Evolutionary conservation across 371 early-diverging fungal species (phyloP), one percentile per base, ranked within the genome.

Genomic region (Globomyces sp.): DNA sequence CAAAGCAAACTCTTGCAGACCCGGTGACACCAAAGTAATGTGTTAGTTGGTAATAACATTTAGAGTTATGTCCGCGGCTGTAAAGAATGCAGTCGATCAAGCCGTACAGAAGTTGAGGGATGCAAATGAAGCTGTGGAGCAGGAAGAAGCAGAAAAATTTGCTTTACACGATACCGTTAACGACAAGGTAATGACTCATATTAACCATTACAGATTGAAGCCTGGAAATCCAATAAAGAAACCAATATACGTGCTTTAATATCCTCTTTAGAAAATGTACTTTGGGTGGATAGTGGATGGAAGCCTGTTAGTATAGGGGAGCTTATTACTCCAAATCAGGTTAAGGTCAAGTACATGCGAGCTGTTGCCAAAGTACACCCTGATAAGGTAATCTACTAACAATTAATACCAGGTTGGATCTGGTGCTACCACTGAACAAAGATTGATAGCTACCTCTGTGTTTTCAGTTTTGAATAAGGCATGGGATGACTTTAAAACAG

Each of bases 331-430:
- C 88, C 93, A 0, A 81, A 81, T 61, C 89, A 91, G 71, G 95
- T 95, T 63, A 98, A 98, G 79, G 77, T 92, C 13, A 81, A 79
- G 53, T 98, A 98, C 74, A 91, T 95, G 89, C 87, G 88, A 60
- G 94, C 96, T 2, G 93, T 98, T 68, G 87, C 87, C 11, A 91
- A 90, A 67, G 85, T 97, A 24, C 98, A 98, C 76, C 97, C 98
- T 0, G 98, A 98, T 71, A 98, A 96, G 87, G 90, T 91, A 80
- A 70, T 49, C 1, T 48, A 2, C 39, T 48, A 37, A 4, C 10
- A 65, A 34, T n/a, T 57, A 36, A 37, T n/a, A 51, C 11, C 44
- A 77, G 76, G 63, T 78, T 34, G 64, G 60, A 36, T 65, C 67
- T 37, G 74, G 75, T 40, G 77, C 85, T 1, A 88, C 92, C 3